phyloP scores from a whole-genome alignment of 2,329 filamentous ascomycete genomes.

The Cucurbitaria berberidis region DNA sequence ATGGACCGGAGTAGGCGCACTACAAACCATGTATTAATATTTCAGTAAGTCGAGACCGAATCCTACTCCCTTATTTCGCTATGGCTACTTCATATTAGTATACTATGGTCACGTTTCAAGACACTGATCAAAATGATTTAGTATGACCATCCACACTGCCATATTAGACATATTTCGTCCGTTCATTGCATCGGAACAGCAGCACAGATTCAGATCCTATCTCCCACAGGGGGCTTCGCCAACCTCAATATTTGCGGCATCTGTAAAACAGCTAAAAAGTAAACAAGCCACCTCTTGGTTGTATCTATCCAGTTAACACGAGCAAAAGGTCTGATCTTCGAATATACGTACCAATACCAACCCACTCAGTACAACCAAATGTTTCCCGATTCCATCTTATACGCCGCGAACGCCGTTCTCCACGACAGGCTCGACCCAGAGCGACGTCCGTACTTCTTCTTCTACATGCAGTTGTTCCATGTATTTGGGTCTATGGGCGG shows the following conservation, averaged over 20 bases:
- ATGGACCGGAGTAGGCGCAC: slow-evolving; percentile 7
- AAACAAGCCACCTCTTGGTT: neutral
- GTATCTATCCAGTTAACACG: neutral
- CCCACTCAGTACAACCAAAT: slow-evolving; percentile 12
- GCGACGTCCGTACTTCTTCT: slow-evolving; percentile 10
- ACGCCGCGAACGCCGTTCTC: slow-evolving; percentile 12
- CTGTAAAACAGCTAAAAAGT: slow-evolving; percentile 17
- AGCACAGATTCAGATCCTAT: slow-evolving; percentile 12
- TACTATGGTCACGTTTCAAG: too few relatives aligned
- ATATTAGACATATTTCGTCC: slow-evolving; percentile 17
- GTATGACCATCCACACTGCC: slow-evolving; percentile 8
- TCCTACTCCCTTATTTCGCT: too few relatives aligned
- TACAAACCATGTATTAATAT: slow-evolving; percentile 13
- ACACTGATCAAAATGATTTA: neutral
- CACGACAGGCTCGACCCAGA: slow-evolving; percentile 9
- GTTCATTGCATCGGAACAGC: slow-evolving; percentile 10
- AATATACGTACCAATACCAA: slow-evolving; percentile 7
- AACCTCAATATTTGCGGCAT: slow-evolving; percentile 17
- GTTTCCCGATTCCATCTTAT: slow-evolving; percentile 12
- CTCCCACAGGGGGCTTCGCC: slow-evolving; percentile 8
- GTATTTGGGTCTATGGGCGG: slow-evolving; percentile 2
- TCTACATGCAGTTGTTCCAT: slow-evolving; percentile 12
- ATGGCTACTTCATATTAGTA: too few relatives aligned
- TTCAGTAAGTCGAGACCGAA: slow-evolving; percentile 11
- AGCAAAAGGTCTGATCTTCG: slow-evolving; percentile 7